phyloP scores from a whole-genome alignment of 352 stramenopile genomes.

The Phytopythium oedochilum region DNA sequence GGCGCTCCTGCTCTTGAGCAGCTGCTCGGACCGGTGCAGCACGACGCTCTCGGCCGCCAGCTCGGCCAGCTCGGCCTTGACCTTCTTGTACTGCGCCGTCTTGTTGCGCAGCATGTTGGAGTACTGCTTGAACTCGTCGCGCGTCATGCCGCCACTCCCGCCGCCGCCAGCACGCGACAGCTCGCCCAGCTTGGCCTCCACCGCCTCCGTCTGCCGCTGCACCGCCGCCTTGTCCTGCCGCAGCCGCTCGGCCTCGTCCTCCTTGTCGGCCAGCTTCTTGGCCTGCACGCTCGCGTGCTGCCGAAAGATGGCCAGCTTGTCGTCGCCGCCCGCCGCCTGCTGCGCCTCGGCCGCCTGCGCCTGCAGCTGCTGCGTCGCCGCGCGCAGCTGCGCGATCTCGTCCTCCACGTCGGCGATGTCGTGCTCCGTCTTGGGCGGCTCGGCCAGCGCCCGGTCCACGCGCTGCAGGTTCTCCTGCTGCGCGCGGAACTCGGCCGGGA shows the following conservation, averaged over 20 bases:
- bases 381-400: slow-evolving; percentile 60
- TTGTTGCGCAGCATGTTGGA: slow-evolving; percentile 87
- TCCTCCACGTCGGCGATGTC: slow-evolving; percentile 88
- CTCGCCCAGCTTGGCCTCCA: slow-evolving; percentile 60
- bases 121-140: slow-evolving; percentile 90
- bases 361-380: slow-evolving; percentile 58
- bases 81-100: slow-evolving; percentile 89
- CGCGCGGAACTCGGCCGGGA: slow-evolving; percentile 68
- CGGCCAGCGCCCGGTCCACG: slow-evolving; percentile 62
- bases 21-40: slow-evolving; percentile 88
- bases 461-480: slow-evolving; percentile 77
- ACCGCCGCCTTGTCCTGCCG: slow-evolving; percentile 51
- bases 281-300: slow-evolving; percentile 86
- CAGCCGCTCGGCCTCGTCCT: slow-evolving; percentile 81
- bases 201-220: slow-evolving; percentile 67
- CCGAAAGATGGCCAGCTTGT: slow-evolving; percentile 90
- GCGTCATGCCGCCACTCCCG: slow-evolving; percentile 72
- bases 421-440: slow-evolving; percentile 78
- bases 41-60: slow-evolving; percentile 88
- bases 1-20: slow-evolving; percentile 82
- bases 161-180: slow-evolving; percentile 20
- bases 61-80: slow-evolving; percentile 84
- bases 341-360: slow-evolving; percentile 74
- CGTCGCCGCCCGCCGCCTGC: slow-evolving; percentile 51
- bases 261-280: slow-evolving; percentile 87